A percentile compares a stretch with the other conserved stretches of the same genome.
Evolutionary conservation across 164 flowering plant genomes (phyloP).

Genomic region (Annona squamosa): DNA sequence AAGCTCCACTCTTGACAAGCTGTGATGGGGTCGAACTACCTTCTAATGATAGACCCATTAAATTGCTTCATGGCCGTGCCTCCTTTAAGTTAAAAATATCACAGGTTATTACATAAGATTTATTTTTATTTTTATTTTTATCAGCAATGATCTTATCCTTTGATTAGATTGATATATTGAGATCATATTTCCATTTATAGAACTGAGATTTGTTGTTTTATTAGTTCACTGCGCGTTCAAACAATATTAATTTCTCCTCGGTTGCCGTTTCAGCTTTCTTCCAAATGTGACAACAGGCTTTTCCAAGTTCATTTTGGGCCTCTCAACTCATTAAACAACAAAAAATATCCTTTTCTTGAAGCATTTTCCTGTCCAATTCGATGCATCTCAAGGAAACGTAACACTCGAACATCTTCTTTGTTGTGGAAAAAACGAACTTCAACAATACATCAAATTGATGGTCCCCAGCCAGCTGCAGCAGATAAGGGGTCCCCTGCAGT

Average conservation of each 20-base stretch:
- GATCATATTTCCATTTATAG: not conserved
- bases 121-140: too few relatives aligned
- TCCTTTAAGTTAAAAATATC: conserved; percentile 86
- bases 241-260: not conserved
- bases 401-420: conserved; percentile 27
- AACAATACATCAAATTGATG: conserved; percentile 25
- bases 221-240: not conserved
- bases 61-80: conserved; percentile 64
- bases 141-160: not conserved
- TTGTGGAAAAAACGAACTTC: conserved; percentile 34
- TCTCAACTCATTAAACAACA: conserved; percentile 25
- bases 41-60: conserved; percentile 57
- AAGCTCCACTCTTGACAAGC: conserved; percentile 73
- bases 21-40: conserved; percentile 75
- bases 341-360: conserved; percentile 57
- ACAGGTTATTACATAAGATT: conserved; percentile 41
- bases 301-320: conserved; percentile 54
- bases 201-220: not conserved
- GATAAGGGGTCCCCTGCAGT: conserved; percentile 35
- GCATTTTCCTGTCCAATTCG: conserved; percentile 61
- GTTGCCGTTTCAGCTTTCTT: conserved; percentile 62
- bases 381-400: conserved; percentile 58
- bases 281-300: conserved; percentile 74
- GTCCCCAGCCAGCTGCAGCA: conserved; percentile 31
- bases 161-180: not conserved